Conservation (phyloP, 225 moss, liverwort and hornwort genomes). For the Physcomitrium patens region DNA sequence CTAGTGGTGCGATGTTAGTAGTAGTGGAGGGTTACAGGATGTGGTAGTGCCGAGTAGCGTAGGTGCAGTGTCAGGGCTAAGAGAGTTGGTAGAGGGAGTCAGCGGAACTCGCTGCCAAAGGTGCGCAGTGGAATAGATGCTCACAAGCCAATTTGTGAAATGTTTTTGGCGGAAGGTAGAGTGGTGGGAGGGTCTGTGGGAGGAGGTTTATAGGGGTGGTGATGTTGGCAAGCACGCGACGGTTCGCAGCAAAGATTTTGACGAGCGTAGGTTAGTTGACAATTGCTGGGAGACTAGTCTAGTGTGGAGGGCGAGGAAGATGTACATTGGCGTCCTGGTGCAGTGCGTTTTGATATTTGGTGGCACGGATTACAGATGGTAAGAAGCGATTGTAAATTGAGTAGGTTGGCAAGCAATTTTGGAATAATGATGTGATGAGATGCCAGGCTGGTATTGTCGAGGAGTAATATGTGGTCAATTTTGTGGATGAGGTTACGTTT, state of each 20-base stretch:
- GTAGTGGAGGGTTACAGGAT: conserved; percentile 32
- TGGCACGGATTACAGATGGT: conserved; percentile 17
- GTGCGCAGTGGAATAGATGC: conserved; percentile 15
- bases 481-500: background rate
- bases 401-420: conserved; percentile 40
- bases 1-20: conserved; percentile 41
- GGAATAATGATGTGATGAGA: conserved; percentile 14
- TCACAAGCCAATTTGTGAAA: conserved; percentile 30
- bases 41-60: conserved; percentile 36
- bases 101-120: conserved; percentile 24
- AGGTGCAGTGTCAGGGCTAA: conserved; percentile 28
- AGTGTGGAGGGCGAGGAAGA: conserved; percentile 27
- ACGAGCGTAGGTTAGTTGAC: conserved; percentile 37
- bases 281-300: conserved; percentile 33
- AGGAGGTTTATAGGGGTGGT: conserved; percentile 31
- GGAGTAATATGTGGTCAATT: conserved; percentile 15
- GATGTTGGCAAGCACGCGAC: conserved; percentile 33
- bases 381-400: conserved; percentile 43
- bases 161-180: conserved; percentile 31
- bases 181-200: background rate
- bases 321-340: conserved; percentile 35
- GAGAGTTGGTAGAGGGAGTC: conserved; percentile 36
- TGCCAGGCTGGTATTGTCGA: conserved; percentile 6
- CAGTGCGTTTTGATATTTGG: conserved; percentile 7
- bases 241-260: conserved; percentile 38